These are phyloP conservation scores for Cyberlindnera meyerae DNA, from an alignment of 805 yeast genomes.

Conservation along the genomic window DNA sequence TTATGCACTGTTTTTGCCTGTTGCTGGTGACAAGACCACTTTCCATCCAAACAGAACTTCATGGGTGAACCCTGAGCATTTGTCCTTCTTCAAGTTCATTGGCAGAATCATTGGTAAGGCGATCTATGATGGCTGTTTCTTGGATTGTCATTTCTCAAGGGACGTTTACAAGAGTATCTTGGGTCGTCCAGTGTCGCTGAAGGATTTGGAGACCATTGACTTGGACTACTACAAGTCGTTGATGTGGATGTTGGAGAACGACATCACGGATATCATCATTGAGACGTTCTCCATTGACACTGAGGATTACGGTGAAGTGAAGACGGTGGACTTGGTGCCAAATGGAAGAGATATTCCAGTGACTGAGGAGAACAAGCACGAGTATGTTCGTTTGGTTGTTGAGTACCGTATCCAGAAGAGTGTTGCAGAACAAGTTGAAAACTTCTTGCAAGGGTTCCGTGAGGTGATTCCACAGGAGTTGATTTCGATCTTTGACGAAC, in stretches of 20 bases:
- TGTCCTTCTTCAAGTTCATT: constrained; percentile 88
- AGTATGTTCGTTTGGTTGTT: constrained; percentile 80
- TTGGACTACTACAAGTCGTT: constrained; percentile 87
- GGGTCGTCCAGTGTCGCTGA: constrained; percentile 73
- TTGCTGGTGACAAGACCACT: constrained; percentile 85
- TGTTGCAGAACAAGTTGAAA: constrained; percentile 82
- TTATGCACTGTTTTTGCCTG: constrained; percentile 87
- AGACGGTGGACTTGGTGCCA: constrained; percentile 74
- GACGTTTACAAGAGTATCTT: constrained; percentile 88
- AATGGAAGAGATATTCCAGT: constrained; percentile 81
- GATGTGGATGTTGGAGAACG: constrained; percentile 95
- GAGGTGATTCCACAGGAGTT: constrained; percentile 82
- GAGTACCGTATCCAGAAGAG: constrained; percentile 81
- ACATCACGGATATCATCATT: constrained; percentile 89
- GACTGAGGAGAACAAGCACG: constrained; percentile 85
- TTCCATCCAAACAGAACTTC: constrained; percentile 94
- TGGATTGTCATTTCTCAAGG: constrained; percentile 93
- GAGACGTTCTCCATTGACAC: constrained; percentile 93
- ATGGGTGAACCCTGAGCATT: constrained; percentile 87
- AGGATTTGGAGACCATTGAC: constrained; percentile 93
- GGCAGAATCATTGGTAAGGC: constrained; percentile 96
- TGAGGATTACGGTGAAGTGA: constrained; percentile 89
- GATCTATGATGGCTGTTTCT: constrained; percentile 73
- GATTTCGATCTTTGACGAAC: constrained; percentile 87
- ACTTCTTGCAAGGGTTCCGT: constrained; percentile 81